A percentile compares a stretch with the other conserved stretches of the same genome.
These are phyloP conservation scores for Penicillium daleae DNA, from an alignment of 495 filamentous ascomycete species.

Conservation along the genomic window DNA sequence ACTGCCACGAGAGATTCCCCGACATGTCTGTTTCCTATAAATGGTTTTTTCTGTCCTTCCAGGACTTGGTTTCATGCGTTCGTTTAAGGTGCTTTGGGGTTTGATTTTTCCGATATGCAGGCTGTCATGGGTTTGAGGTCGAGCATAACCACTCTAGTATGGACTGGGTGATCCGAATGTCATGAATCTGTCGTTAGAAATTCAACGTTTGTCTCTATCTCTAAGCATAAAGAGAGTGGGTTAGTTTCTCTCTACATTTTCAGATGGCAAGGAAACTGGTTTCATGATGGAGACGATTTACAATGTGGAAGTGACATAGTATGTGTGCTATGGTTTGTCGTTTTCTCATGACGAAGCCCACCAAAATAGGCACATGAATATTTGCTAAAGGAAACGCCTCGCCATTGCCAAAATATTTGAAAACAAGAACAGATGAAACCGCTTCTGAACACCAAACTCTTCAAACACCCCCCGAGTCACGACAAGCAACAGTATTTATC, in stretches of 20 bases:
- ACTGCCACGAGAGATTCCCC: constrained; percentile 38
- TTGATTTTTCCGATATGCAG: constrained; percentile 7
- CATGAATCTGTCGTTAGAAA: constrained; percentile 3
- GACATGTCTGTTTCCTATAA: constrained; percentile 31
- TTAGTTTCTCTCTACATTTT: no score
- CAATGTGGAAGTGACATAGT: background rate
- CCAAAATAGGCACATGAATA: constrained; percentile 27
- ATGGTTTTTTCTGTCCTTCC: constrained; percentile 11
- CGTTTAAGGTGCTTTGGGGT: constrained; percentile 14
- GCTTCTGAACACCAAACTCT: constrained; percentile 38
- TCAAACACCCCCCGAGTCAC: constrained; percentile 8
- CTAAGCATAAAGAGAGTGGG: background rate
- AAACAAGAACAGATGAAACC: constrained; percentile 20
- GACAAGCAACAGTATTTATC: background rate
- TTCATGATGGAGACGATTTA: background rate
- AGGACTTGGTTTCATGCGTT: constrained; percentile 9
- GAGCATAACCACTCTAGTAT: constrained; percentile 24
- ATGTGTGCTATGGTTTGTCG: constrained; percentile 11
- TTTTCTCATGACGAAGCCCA: constrained; percentile 17
- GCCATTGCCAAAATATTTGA: constrained; percentile 36
- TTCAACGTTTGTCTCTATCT: background rate
- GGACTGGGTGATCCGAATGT: constrained; percentile 15
- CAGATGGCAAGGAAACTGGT: no score
- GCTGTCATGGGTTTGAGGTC: constrained; percentile 16
- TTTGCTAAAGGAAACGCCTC: constrained; percentile 43